A percentile compares a stretch with the other conserved stretches of the same genome.
These are phyloP conservation scores for Mycena rosella DNA, from an alignment of 768 basidiomycete species.

Conservation along the genomic window DNA sequence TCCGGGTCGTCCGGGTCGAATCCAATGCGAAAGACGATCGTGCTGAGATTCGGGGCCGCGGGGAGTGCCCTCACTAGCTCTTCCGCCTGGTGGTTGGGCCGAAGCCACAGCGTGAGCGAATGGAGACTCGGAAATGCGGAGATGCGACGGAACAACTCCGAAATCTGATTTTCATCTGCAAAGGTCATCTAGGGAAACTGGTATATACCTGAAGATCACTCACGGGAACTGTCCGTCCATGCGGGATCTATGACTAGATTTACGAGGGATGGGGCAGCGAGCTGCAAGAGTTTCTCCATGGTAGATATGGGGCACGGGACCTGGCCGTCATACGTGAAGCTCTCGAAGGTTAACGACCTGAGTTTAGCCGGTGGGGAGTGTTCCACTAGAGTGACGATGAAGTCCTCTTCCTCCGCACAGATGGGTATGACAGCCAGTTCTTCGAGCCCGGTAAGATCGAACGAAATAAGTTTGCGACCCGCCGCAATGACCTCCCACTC, in stretches of 20 bases:
- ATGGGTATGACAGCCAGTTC: neutral
- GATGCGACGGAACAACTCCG: neutral
- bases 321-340: neutral
- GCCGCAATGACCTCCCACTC: neutral
- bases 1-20: neutral
- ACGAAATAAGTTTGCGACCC: neutral
- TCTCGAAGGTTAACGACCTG: conserved; percentile 1
- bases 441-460: conserved; percentile 6
- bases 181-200: neutral
- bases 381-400: neutral
- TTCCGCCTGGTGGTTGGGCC: neutral
- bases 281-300: conserved; percentile 4
- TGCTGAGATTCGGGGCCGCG: conserved; percentile 14
- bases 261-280: neutral
- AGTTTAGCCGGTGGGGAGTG: neutral
- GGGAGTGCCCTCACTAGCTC: neutral
- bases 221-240: neutral
- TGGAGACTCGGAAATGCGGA: neutral
- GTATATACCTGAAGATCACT: neutral
- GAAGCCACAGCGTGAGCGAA: conserved; percentile 7
- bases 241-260: neutral
- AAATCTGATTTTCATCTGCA: neutral
- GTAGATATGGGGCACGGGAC: neutral
- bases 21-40: neutral
- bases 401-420: neutral